Evolutionary conservation across 2,329 filamentous ascomycete species (phyloP).

Genomic region (Capronia coronata): DNA sequence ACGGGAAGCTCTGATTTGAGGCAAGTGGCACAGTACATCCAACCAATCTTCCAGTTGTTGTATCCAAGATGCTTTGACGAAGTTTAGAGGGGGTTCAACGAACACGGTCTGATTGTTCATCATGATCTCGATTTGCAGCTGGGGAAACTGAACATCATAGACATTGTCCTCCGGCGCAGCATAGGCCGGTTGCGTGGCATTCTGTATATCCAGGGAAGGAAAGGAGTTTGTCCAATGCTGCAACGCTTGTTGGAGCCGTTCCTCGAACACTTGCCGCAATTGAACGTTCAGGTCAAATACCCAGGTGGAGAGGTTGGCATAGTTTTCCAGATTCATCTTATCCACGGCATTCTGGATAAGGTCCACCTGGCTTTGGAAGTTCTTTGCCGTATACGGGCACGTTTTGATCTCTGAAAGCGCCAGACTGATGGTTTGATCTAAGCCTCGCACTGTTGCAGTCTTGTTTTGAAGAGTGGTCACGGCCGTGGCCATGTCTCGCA

Average conservation of each 20-base stretch:
- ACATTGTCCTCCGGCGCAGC: conserved; percentile 16
- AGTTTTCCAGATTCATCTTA: conserved; percentile 92
- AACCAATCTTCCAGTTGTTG: conserved; percentile 89
- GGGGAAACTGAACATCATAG: conserved; percentile 39
- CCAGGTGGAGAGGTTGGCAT: conserved; percentile 87
- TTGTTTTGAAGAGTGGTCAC: conserved; percentile 86
- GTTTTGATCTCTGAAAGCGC: conserved; percentile 74
- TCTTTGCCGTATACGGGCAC: conserved; percentile 73
- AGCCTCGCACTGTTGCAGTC: conserved; percentile 67
- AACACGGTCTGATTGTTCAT: conserved; percentile 99
- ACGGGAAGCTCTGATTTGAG: conserved; percentile 87
- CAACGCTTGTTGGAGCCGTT: conserved; percentile 78
- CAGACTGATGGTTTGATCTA: conserved; percentile 75
- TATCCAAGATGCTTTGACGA: conserved; percentile 88
- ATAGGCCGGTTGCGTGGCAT: conserved; percentile 29
- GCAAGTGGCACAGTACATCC: conserved; percentile 81
- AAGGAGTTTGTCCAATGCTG: conserved; percentile 83
- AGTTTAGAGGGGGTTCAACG: conserved; percentile 86
- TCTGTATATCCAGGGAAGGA: conserved; percentile 44
- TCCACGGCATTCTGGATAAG: conserved; percentile 88
- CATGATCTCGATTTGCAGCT: conserved; percentile 79
- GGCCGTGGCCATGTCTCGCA: conserved; percentile 82
- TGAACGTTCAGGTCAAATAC: conserved; percentile 78
- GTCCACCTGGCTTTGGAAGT: conserved; percentile 74
- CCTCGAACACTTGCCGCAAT: conserved; percentile 71